Conservation (phyloP, 1,284 basidiomycete genomes). For the Rhodotorula sp. region DNA sequence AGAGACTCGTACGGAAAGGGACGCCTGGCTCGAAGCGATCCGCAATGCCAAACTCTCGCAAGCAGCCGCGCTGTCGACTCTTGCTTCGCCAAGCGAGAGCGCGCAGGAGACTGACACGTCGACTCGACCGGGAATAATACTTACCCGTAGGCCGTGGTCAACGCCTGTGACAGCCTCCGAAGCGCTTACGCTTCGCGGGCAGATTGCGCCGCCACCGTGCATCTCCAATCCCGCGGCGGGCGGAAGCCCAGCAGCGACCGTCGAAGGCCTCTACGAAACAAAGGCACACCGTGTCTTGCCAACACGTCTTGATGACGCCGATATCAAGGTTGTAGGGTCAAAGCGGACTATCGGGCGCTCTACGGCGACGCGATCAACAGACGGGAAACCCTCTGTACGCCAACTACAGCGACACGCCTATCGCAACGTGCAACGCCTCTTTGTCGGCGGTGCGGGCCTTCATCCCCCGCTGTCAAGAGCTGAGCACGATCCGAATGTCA, state of each 20-base stretch:
- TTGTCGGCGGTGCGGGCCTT: not conserved
- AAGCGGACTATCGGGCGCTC: too few relatives aligned
- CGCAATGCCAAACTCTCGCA: conserved; percentile 70
- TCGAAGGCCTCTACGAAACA: too few relatives aligned
- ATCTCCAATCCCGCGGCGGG: not conserved
- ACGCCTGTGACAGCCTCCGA: conserved; percentile 12
- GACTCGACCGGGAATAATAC: too few relatives aligned
- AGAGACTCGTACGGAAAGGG: conserved; percentile 52
- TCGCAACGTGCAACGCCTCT: conserved; percentile 6
- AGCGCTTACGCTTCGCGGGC: not conserved
- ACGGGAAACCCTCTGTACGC: not conserved
- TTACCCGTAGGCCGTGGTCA: not conserved
- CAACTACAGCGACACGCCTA: conserved; percentile 16
- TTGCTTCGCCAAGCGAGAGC: conserved; percentile 35
- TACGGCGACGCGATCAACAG: too few relatives aligned
- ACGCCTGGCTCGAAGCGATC: conserved; percentile 68
- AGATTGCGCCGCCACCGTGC: not conserved
- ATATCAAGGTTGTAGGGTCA: too few relatives aligned
- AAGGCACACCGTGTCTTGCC: not conserved
- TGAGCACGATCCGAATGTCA: not conserved
- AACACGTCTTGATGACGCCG: not conserved
- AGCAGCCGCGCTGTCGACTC: conserved; percentile 39
- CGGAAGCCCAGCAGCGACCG: too few relatives aligned
- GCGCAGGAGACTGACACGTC: not conserved
- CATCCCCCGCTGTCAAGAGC: not conserved